These are phyloP conservation scores for Avena eriantha DNA, from an alignment of 176 grass and related monocot species.

Conservation along the genomic window DNA sequence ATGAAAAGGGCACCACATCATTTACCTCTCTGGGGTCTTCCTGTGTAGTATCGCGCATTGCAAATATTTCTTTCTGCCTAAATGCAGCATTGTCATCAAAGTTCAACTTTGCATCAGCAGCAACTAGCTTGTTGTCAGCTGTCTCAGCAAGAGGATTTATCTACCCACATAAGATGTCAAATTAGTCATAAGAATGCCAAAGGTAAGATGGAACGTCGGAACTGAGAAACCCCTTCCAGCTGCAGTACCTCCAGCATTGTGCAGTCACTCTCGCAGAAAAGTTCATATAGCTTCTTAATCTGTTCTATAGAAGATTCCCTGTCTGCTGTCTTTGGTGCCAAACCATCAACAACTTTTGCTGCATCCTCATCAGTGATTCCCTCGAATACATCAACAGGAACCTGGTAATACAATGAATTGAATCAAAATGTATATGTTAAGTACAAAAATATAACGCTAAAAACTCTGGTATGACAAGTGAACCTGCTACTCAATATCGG, in stretches of 20 bases:
- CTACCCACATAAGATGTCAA: conserved; percentile 57
- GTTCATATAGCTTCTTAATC: conserved; percentile 96
- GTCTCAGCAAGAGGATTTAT: conserved; percentile 99
- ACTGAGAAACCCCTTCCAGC: conserved; percentile 10
- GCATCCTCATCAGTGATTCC: conserved; percentile 98
- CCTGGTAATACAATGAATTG: conserved; percentile 54
- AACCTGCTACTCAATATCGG: not conserved
- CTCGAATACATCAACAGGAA: conserved; percentile 96
- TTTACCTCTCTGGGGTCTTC: conserved; percentile 96
- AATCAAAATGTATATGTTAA: conserved; percentile 32
- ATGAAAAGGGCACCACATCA: not conserved
- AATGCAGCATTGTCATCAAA: conserved; percentile 99
- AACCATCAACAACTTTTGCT: conserved; percentile 97
- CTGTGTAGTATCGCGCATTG: conserved; percentile 89
- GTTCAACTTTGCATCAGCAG: conserved; percentile 99
- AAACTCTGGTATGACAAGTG: not conserved
- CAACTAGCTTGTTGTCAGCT: conserved; percentile 86
- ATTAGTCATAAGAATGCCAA: conserved; percentile 32
- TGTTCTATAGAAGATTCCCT: conserved; percentile 90
- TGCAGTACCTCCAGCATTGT: conserved; percentile 86
- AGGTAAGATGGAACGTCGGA: not conserved
- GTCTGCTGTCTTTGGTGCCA: conserved; percentile 79
- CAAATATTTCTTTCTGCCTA: conserved; percentile 95
- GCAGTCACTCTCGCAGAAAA: conserved; percentile 85
- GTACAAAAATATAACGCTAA: not conserved